Base-by-base conservation (phyloP, 805 yeast genomes). In the Vanderwaltozyma polyspora region DNA sequence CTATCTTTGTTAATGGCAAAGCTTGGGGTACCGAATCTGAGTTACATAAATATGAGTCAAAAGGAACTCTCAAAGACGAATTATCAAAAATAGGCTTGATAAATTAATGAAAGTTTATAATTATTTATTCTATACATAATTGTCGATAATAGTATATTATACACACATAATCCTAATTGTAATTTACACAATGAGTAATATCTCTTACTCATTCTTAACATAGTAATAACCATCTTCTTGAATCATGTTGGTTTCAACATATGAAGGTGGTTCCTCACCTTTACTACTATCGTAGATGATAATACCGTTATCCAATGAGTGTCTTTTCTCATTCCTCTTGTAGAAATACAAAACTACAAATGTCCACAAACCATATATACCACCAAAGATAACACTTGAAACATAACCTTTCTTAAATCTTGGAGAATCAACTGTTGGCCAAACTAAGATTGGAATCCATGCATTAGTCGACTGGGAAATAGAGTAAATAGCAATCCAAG, bases 391-490 rank as follows among this genome's bases (percentile, higher is more conserved):
- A n/a, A 72, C 67, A 17, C 74, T 67, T 15, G 68, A 67, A 2
- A 68, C 52, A 50, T 63, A 75, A 39, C 80, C 81, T 33, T 67
- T 72, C 30, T 57, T 57, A 49, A 60, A 76, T 26, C 70, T 56
- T 19, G 82, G 82, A 6, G 75, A 65, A 35, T 74, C 78, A 4
- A 62, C 67, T 1, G 81, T 76, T 40, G 67, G 70, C 67, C 67
- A 66, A n/a, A 66, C 64, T 21, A 66, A 45, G 11, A 68, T 63
- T 2, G 77, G 66, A 41, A 67, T 70, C 75, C 78, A 75, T 1
- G 78, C 76, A 21, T 74, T 64, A 2, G 76, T 65, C 5, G 74
- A 66, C 48, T 73, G 78, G 64, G 79, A 76, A 29, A 68, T 63
- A 5, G 73, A 53, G 48, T 75, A 74, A 55, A 70, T 67, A 6